Evolutionary conservation across 768 basidiomycete genomes (phyloP).

Genomic region (Symmetrospora coprosmae): DNA sequence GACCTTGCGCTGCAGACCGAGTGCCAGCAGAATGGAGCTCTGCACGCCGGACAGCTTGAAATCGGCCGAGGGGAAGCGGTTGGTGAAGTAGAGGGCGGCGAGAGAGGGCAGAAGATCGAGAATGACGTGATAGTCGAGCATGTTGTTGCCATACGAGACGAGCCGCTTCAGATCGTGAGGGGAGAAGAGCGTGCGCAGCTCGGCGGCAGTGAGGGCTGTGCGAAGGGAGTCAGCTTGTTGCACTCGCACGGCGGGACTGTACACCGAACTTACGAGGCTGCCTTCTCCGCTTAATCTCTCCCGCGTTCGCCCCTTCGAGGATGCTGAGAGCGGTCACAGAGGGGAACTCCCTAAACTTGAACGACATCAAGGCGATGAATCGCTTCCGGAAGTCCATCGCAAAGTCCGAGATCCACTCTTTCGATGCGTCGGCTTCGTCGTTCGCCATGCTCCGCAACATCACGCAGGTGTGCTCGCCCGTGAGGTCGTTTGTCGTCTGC

Average conservation of each 20-base stretch:
- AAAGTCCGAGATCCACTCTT: constrained; percentile 75
- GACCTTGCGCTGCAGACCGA: constrained; percentile 75
- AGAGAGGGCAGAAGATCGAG: constrained; percentile 75
- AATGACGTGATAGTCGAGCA: constrained; percentile 91
- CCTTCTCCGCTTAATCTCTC: constrained; percentile 22
- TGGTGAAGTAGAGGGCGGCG: constrained; percentile 72
- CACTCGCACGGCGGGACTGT: constrained; percentile 38
- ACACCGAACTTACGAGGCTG: constrained; percentile 19
- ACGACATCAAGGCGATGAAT: constrained; percentile 77
- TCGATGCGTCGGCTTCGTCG: constrained; percentile 49
- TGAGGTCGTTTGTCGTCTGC: constrained; percentile 84
- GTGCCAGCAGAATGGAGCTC: constrained; percentile 71
- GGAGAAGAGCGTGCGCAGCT: constrained; percentile 53
- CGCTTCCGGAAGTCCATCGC: constrained; percentile 79
- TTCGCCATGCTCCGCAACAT: constrained; percentile 67
- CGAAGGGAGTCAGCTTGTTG: constrained; percentile 14
- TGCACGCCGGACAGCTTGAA: constrained; percentile 71
- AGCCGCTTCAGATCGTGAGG: constrained; percentile 93
- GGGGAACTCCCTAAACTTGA: constrained; percentile 85
- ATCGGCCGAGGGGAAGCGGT: constrained; percentile 44
- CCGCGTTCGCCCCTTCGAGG: constrained; percentile 61
- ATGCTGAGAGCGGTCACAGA: constrained; percentile 74
- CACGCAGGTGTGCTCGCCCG: constrained; percentile 89
- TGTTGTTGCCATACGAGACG: constrained; percentile 77
- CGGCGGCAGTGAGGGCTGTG: constrained; percentile 44